Base-by-base conservation (phyloP, 2,329 filamentous ascomycete species). In the Aspergillus nomiae region DNA sequence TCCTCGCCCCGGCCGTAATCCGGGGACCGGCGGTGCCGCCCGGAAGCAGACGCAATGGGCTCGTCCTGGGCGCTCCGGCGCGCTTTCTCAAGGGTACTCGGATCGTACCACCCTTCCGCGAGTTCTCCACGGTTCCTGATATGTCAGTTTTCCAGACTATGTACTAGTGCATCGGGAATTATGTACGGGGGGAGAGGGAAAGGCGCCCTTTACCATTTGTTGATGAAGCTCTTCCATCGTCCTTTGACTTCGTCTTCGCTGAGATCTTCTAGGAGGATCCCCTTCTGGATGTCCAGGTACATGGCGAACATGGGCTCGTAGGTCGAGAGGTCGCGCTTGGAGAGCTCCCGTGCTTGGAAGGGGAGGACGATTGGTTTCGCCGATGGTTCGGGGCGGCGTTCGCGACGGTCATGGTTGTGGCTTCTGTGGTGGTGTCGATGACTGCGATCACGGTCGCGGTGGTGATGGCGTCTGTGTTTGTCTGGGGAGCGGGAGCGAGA, bases 101-200 rank as follows among this genome's bases (percentile, higher is more conserved):
- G 91, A 73, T 96, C 92, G 78, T 98, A 99, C 94, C 94, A 99
- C 54, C 92, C 92, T 77, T 94, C 90, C 5, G 91, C 90, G 66
- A 98, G 83, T 79, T 94, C 92, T 73, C 89, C 90, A 71, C 88
- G 87, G 81, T 99, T 99, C 88, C 88, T 90, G 69, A 69, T 69
- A 77, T 76, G 81, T 87, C 76, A 88, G 83, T 24, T 32, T 34
- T 21, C n/a, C 32, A 11, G 48, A 46, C 34, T 12, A 36, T 36
- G 16, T 36, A 24, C 21, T 58, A 51, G 62, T 30, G 54, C 54
- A 59, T 45, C 62, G 36, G 62, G 63, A 43, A 59, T 14, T 0
- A 4, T 41, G 38, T n/a, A n/a, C n/a, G 36, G 36, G 6, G 21
- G 6, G 10, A 21, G 58, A 14, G n/a, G 12, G 11, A 12, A 16